Percentiles rank a stretch among this genome's conserved stretches.
phyloP scores from a whole-genome alignment of 129 eudicot genomes.

The Centella asiatica region DNA sequence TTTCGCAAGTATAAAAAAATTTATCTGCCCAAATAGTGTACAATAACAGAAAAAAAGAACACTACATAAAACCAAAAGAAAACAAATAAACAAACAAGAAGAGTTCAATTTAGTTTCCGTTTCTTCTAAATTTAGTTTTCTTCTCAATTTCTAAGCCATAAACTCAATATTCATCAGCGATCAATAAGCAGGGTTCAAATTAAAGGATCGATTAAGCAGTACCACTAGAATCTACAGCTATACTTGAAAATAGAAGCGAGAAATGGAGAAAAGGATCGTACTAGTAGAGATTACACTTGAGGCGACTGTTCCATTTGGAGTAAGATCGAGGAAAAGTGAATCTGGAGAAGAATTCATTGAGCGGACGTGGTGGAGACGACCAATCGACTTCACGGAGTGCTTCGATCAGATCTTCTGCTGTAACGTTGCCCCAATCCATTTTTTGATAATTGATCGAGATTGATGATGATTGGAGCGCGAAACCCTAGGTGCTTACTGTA shows the following conservation, averaged over 20 bases:
- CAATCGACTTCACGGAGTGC: conserved; percentile 90
- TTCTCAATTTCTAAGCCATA: not conserved
- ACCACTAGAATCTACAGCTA: not conserved
- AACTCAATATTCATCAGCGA: not conserved
- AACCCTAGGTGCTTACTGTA: too few relatives aligned
- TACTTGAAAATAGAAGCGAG: not conserved
- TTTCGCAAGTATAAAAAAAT: not conserved
- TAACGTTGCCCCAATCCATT: conserved; percentile 89
- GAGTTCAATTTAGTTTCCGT: not conserved
- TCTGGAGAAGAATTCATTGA: conserved; percentile 84
- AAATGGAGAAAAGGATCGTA: conserved; percentile 23
- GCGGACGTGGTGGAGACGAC: conserved; percentile 96
- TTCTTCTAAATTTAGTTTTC: not conserved
- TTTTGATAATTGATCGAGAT: not conserved
- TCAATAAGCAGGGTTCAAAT: not conserved
- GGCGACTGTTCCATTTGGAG: conserved; percentile 91
- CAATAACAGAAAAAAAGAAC: too few relatives aligned
- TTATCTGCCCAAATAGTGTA: too few relatives aligned
- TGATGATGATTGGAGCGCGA: not conserved
- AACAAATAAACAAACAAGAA: too few relatives aligned
- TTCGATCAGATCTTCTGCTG: conserved; percentile 85
- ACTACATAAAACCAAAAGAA: too few relatives aligned
- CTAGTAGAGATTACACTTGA: conserved; percentile 93
- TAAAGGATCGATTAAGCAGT: not conserved
- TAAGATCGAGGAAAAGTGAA: conserved; percentile 75